phyloP scores from a whole-genome alignment of 2,329 filamentous ascomycete genomes.

The Monascus ruber region DNA sequence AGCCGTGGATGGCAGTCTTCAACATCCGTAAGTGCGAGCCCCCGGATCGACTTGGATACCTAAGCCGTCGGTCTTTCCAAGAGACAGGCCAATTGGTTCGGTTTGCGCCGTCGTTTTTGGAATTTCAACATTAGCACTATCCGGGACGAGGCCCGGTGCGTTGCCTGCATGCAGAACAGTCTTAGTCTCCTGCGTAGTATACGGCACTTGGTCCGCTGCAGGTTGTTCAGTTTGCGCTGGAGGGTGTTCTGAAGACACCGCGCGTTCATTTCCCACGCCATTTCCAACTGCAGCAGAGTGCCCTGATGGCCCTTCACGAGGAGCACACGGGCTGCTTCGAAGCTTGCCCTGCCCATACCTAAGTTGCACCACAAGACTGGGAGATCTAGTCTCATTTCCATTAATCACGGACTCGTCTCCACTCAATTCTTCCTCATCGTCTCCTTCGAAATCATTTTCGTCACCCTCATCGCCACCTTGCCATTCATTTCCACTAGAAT shows the following conservation, averaged over 20 bases:
- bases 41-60: no score
- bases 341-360: constrained; percentile 27
- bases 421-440: constrained; percentile 33
- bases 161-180: constrained; percentile 1
- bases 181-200: not conserved
- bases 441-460: constrained; percentile 53
- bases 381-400: constrained; percentile 30
- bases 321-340: constrained; percentile 7
- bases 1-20: no score
- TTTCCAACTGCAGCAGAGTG: constrained; percentile 4
- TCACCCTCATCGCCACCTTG: constrained; percentile 67
- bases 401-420: constrained; percentile 36
- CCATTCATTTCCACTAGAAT: constrained; percentile 52
- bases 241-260: constrained; percentile 1
- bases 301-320: constrained; percentile 8
- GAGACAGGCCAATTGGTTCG: no score
- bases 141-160: not conserved
- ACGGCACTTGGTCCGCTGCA: constrained; percentile 1
- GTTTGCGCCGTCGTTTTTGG: not conserved
- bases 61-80: no score
- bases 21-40: no score
- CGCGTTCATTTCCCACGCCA: constrained; percentile 4
- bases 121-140: not conserved
- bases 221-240: constrained; percentile 1
- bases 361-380: constrained; percentile 65